Base-by-base conservation (phyloP, 768 basidiomycete genomes). In the Punctularia strigosozonata region DNA sequence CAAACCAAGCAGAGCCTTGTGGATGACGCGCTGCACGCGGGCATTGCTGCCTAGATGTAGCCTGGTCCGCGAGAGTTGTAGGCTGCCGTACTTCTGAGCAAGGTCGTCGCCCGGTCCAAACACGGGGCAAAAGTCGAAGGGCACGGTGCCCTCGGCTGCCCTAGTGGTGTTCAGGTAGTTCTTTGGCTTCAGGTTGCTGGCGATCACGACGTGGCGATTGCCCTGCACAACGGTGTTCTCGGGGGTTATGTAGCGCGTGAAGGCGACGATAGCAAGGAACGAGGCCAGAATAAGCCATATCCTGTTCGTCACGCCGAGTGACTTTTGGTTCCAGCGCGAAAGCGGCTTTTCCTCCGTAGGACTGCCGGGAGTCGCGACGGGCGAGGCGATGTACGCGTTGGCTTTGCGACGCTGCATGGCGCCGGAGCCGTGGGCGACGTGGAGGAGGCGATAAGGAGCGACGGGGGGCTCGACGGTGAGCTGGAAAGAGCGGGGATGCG, bases 71-170 rank as follows among this genome's bases (percentile, higher is more conserved):
- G 85, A 68, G 13, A 97, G 69, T 10, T 73, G 63, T 40, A 79
- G 62, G 3, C 79, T 66, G 12, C 91, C 87, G 53, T 95, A 87
- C 57, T 82, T 82, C 19, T 65, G 58, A 2, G 79, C 86, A 32
- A 97, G 66, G 25, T 70, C 68, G 57, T 98, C 94, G 2, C 76
- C 77, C 2, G 81, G 80, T 2, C 88, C 87, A 53, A 83, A 86
- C 1, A 77, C 69, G 0, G 94, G 94, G 56, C 94, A 99, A 57
- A 98, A 99, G 1, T 68, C 63, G 57, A 99, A 99, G 0, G 94
- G 92, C 40, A 74, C 79, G 5, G 71, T 66, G 18, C 71, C 68
- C 12, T 62, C 49, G 37, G 73, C 61, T n/a, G n/a, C n/a, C n/a
- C n/a, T n/a, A 36, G 26, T 60, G 53, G 25, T 60, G 55, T 92